Percentiles rank a stretch among this genome's conserved stretches.
Conservation (phyloP, 1,139 yeast genomes). For the Suhomyces bolitotheri region DNA sequence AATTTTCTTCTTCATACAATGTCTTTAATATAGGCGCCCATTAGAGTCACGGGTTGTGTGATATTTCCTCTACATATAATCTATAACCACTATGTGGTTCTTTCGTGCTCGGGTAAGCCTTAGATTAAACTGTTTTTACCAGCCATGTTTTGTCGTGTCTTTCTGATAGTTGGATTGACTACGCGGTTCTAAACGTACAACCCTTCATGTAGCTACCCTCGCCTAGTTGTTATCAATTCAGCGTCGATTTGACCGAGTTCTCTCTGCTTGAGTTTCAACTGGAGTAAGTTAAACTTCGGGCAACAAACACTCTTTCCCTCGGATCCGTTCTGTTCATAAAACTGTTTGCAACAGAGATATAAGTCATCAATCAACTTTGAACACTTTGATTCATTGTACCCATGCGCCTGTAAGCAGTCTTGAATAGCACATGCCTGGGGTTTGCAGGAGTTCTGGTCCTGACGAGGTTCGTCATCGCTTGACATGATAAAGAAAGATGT, state of each 20-base stretch:
- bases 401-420: constrained; percentile 54
- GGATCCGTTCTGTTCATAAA: constrained; percentile 53
- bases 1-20: constrained; percentile 53
- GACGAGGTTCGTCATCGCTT: constrained; percentile 2
- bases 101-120: constrained; percentile 95
- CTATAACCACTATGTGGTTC: constrained; percentile 46
- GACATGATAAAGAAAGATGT: constrained; percentile 7
- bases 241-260: constrained; percentile 56
- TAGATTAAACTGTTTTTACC: constrained; percentile 63
- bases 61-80: constrained; percentile 48
- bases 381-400: constrained; percentile 65
- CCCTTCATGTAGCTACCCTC: constrained; percentile 7
- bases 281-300: constrained; percentile 57
- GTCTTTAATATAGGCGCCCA: constrained; percentile 86
- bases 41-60: constrained; percentile 82
- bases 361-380: constrained; percentile 56
- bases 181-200: constrained; percentile 76
- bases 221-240: constrained; percentile 28
- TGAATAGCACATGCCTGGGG: constrained; percentile 71
- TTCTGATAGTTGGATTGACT: constrained; percentile 44
- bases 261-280: constrained; percentile 60
- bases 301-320: constrained; percentile 65
- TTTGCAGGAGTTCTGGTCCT: constrained; percentile 52
- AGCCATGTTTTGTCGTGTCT: constrained; percentile 64
- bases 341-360: constrained; percentile 60